phyloP scores from a whole-genome alignment of 768 basidiomycete genomes.

The Suillus brevipes region DNA sequence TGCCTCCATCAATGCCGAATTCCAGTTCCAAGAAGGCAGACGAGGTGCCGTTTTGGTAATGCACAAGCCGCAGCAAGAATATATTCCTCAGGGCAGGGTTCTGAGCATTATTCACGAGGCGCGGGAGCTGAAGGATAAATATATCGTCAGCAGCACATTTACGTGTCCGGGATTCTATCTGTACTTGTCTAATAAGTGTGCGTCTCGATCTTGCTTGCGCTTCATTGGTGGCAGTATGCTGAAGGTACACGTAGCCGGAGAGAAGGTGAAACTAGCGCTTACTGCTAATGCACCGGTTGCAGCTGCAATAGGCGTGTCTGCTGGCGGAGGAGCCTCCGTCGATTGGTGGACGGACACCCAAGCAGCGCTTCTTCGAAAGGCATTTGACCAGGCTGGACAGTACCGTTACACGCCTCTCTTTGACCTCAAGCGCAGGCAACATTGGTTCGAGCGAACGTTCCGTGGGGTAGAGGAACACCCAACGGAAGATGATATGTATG shows the following conservation, averaged over 20 bases:
- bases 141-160: constrained; percentile 32
- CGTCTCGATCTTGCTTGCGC: neutral
- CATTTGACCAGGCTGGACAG: constrained; percentile 17
- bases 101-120: constrained; percentile 27
- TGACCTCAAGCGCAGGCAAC: constrained; percentile 19
- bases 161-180: constrained; percentile 35
- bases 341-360: constrained; percentile 26
- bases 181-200: constrained; percentile 32
- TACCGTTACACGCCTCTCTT: constrained; percentile 32
- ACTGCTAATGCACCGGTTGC: constrained; percentile 13
- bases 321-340: constrained; percentile 13
- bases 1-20: constrained; percentile 34
- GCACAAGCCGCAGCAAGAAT: constrained; percentile 26
- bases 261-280: constrained; percentile 27
- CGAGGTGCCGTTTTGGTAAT: constrained; percentile 38
- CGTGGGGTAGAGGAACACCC: constrained; percentile 12
- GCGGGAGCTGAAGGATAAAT: constrained; percentile 28
- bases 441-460: constrained; percentile 5
- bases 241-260: constrained; percentile 16
- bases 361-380: constrained; percentile 24
- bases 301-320: constrained; percentile 8
- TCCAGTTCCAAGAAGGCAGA: constrained; percentile 33
- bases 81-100: constrained; percentile 20
- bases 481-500: constrained; percentile 16
- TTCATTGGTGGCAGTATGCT: constrained; percentile 9